Evolutionary conservation across 345 rosid genomes (phyloP).

Genomic region (Mangifera indica): DNA sequence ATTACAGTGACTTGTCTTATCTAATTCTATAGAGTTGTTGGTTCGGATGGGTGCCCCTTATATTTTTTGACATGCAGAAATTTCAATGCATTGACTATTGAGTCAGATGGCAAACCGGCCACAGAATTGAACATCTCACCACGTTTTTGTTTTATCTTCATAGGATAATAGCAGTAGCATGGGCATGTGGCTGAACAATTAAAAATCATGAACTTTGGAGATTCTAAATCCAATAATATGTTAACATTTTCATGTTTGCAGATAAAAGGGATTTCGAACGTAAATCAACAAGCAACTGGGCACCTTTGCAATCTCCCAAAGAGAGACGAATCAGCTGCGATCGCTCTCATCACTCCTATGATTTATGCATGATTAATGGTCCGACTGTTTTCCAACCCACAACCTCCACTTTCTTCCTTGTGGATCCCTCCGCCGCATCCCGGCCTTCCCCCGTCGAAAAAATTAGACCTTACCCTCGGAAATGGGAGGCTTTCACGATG

Average conservation of each 20-base stretch:
- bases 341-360: constrained; percentile 42
- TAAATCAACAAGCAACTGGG: neutral
- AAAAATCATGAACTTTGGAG: too few relatives aligned
- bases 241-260: neutral
- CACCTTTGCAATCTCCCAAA: neutral
- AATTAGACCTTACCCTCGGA: constrained; percentile 61
- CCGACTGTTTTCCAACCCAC: constrained; percentile 37
- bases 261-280: neutral
- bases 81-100: too few relatives aligned
- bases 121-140: too few relatives aligned
- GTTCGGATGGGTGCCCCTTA: too few relatives aligned
- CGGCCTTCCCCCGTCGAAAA: constrained; percentile 18
- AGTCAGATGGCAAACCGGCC: neutral
- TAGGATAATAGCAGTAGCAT: too few relatives aligned
- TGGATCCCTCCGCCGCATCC: constrained; percentile 21
- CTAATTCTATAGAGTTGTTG: too few relatives aligned
- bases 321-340: constrained; percentile 40
- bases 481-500: constrained; percentile 40
- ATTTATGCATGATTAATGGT: constrained; percentile 53
- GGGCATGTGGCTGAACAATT: too few relatives aligned
- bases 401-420: constrained; percentile 32
- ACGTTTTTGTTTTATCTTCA: neutral
- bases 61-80: too few relatives aligned
- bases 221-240: too few relatives aligned
- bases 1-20: too few relatives aligned